These are phyloP conservation scores for Trypanosoma brucei DNA, from an alignment of 208 protist species.

Conservation along the genomic window DNA sequence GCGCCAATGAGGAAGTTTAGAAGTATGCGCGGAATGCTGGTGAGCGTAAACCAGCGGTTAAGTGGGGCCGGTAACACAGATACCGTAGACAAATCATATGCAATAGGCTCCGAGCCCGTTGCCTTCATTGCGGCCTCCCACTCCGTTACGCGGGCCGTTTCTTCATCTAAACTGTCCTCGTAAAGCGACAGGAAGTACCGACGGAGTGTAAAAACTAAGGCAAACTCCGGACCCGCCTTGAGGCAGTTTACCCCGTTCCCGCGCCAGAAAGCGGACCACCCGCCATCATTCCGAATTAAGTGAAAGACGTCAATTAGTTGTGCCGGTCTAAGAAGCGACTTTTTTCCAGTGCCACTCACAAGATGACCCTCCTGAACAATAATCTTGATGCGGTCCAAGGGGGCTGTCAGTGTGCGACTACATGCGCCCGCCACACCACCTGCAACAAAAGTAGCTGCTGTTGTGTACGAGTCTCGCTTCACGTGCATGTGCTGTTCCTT, in stretches of 20 bases:
- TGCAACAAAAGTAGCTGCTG: slow-evolving; percentile 71
- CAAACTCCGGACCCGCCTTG: slow-evolving; percentile 89
- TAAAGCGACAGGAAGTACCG: slow-evolving; percentile 73
- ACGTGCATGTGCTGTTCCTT: slow-evolving; percentile 23
- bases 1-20: slow-evolving; percentile 85
- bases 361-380: slow-evolving; percentile 90
- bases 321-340: slow-evolving; percentile 33
- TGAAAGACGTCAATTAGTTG: slow-evolving; percentile 62
- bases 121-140: background rate
- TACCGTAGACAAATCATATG: background rate
- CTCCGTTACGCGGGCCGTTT: slow-evolving; percentile 22
- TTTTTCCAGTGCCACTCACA: slow-evolving; percentile 15
- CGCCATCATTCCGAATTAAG: slow-evolving; percentile 77
- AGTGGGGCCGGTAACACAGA: slow-evolving; percentile 65
- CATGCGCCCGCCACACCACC: slow-evolving; percentile 79
- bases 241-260: slow-evolving; percentile 89
- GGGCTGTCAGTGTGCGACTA: slow-evolving; percentile 84
- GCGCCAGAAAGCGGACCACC: slow-evolving; percentile 77
- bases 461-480: slow-evolving; percentile 76
- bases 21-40: slow-evolving; percentile 51
- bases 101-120: background rate
- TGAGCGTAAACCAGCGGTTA: slow-evolving; percentile 37
- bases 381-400: slow-evolving; percentile 89
- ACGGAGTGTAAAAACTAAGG: slow-evolving; percentile 84
- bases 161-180: slow-evolving; percentile 71